Base-by-base conservation (phyloP, 2,329 filamentous ascomycete species). In the Epicoccum nigrum region DNA sequence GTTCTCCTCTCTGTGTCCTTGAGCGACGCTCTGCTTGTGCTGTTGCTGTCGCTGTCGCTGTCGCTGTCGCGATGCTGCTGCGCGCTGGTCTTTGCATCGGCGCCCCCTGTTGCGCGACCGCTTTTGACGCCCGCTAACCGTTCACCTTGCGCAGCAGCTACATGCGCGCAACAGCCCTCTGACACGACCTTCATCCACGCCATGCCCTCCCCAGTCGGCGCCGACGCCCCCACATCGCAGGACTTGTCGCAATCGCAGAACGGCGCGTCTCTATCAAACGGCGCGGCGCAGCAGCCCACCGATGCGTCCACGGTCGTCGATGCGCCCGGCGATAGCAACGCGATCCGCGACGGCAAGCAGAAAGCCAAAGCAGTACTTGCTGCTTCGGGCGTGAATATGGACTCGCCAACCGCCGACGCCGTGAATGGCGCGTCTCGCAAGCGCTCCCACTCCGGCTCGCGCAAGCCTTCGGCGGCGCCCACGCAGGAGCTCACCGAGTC, bases 301-400 rank as follows among this genome's bases (percentile, higher is more conserved):
- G 61, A 59, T 46, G 56, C 65, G 20, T 41, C 63, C 32, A 51
- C 46, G 51, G 57, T 59, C 52, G 61, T 63, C 40, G 49, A 58
- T 56, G 57, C 70, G 57, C 58, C 63, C 31, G 59, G 60, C 43
- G 69, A 70, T 27, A 68, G 65, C 60, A 77, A 81, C 70, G 69
- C 75, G 45, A 83, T 85, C 48, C 76, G 77, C 45, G 81, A 84
- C 68, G 81, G 80, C 45, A 86, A 86, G 63, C 80, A 84, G 64
- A 83, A 80, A 67, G 82, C 83, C 39, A 84, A 82, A 69, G 81
- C 82, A 31, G 76, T 83, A 44, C 76, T 85, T 65, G 81, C 79
- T 31, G 80, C 81, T 19, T 81, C 82, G n/a, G 76, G 76, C 34
- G 64, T 76, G 33, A 63, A 64, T 34, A 71, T 54, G 58, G 62